A percentile compares a stretch with the other conserved stretches of the same genome.
phyloP scores from a whole-genome alignment of 768 basidiomycete genomes.

The Strobilomyces echinocephalus region DNA sequence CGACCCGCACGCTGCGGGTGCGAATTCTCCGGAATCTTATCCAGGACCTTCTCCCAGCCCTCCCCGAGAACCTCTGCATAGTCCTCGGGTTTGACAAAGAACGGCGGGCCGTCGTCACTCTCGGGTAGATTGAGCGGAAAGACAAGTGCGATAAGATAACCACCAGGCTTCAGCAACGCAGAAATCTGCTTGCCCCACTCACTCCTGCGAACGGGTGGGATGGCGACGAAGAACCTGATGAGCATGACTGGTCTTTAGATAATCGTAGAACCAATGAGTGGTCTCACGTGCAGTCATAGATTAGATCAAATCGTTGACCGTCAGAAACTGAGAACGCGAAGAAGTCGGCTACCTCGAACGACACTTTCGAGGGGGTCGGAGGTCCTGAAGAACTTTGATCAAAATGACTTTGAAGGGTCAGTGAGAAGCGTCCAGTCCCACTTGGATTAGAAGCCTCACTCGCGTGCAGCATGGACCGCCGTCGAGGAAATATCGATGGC shows the following conservation, averaged over 20 bases:
- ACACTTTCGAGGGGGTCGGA: not conserved
- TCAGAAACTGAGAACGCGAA: constrained; percentile 16
- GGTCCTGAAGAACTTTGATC: not conserved
- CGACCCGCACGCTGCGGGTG: constrained; percentile 39
- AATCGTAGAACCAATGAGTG: not conserved
- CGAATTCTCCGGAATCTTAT: constrained; percentile 46
- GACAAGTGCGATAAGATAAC: constrained; percentile 55
- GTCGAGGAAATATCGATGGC: constrained; percentile 17
- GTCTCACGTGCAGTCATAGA: constrained; percentile 16
- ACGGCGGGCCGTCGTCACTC: constrained; percentile 58
- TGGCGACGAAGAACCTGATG: constrained; percentile 56
- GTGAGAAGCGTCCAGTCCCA: not conserved
- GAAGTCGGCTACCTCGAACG: constrained; percentile 20
- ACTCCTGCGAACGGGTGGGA: constrained; percentile 47
- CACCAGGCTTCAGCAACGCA: constrained; percentile 54
- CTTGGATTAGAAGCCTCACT: constrained; percentile 9
- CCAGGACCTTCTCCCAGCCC: constrained; percentile 50
- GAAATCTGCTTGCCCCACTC: constrained; percentile 59
- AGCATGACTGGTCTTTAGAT: not conserved
- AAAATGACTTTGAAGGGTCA: constrained; percentile 3
- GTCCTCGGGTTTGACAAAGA: constrained; percentile 52
- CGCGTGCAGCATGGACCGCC: constrained; percentile 15
- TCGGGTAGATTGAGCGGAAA: constrained; percentile 49
- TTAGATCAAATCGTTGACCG: constrained; percentile 12
- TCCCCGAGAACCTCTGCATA: constrained; percentile 48